Evolutionary conservation across 208 protist genomes (phyloP).

Genomic region (Acanthamoeba triangularis): DNA sequence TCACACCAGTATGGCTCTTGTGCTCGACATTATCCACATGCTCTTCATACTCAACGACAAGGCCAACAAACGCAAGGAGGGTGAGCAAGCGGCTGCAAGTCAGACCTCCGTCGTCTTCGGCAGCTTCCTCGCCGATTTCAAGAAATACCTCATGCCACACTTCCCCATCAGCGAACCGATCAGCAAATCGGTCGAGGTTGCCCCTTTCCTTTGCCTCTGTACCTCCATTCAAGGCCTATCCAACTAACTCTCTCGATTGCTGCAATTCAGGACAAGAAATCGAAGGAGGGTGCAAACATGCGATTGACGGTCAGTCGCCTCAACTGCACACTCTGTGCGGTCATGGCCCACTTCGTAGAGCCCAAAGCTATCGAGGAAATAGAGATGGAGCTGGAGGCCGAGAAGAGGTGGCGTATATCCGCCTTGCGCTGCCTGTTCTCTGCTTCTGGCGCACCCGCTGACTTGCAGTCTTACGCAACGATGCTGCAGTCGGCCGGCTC

Average conservation of each 20-base stretch:
- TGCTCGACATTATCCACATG: constrained; percentile 68
- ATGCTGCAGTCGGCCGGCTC: not conserved
- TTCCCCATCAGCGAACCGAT: constrained; percentile 52
- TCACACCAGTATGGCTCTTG: constrained; percentile 6
- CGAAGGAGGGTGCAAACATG: constrained; percentile 26
- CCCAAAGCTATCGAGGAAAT: constrained; percentile 5
- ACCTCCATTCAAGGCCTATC: not conserved
- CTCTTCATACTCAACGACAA: constrained; percentile 41
- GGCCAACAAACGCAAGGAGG: not conserved
- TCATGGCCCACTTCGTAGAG: constrained; percentile 53
- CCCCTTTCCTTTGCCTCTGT: too few species aligned
- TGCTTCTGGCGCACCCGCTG: not conserved
- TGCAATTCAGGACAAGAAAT: constrained; percentile 19
- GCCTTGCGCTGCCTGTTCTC: not conserved
- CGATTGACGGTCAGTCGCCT: constrained; percentile 45
- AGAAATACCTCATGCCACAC: constrained; percentile 59
- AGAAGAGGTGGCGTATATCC: not conserved
- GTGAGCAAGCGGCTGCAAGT: not conserved
- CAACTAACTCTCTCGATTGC: not conserved
- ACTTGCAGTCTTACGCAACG: not conserved
- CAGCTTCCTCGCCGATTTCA: constrained; percentile 14
- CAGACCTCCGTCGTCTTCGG: not conserved
- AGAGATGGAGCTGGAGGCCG: constrained; percentile 6
- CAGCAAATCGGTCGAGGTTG: constrained; percentile 25
- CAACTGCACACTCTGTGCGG: constrained; percentile 39